Percentiles rank a stretch among this genome's conserved stretches.
These are phyloP conservation scores for Neofusicoccum kwambonambiense DNA, from an alignment of 2,329 filamentous ascomycete species.

Conservation along the genomic window DNA sequence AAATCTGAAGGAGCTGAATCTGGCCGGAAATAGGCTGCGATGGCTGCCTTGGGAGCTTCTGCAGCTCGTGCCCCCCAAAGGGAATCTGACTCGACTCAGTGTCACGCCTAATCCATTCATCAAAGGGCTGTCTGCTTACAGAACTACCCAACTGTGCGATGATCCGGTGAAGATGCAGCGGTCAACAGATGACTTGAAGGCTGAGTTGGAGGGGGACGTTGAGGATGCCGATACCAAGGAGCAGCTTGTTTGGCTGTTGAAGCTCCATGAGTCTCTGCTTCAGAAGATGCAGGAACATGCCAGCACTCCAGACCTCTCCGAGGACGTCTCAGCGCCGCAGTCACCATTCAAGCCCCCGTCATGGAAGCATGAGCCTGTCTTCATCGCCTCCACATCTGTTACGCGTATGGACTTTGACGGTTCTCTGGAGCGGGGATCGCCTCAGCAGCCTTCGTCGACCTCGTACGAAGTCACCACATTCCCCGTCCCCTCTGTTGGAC, in stretches of 20 bases:
- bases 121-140: conserved; percentile 33
- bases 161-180: conserved; percentile 27
- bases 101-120: conserved; percentile 65
- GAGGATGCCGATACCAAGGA: not conserved
- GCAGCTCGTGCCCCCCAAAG: conserved; percentile 47
- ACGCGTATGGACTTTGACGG: conserved; percentile 32
- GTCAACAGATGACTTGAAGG: not conserved
- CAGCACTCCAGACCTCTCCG: not conserved
- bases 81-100: conserved; percentile 52
- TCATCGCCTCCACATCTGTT: conserved; percentile 19
- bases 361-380: conserved; percentile 20
- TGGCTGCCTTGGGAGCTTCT: conserved; percentile 64
- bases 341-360: conserved; percentile 3
- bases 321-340: not conserved
- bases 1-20: conserved; percentile 62
- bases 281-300: conserved; percentile 2
- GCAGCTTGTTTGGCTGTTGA: conserved; percentile 6
- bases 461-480: not conserved
- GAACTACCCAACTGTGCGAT: conserved; percentile 33
- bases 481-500: conserved; percentile 9
- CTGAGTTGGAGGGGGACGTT: not conserved
- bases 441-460: not conserved
- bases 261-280: not conserved
- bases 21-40: conserved; percentile 63
- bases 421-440: conserved; percentile 7